Base-by-base conservation (phyloP, 129 eudicot genomes). In the Saposhnikovia divaricata region DNA sequence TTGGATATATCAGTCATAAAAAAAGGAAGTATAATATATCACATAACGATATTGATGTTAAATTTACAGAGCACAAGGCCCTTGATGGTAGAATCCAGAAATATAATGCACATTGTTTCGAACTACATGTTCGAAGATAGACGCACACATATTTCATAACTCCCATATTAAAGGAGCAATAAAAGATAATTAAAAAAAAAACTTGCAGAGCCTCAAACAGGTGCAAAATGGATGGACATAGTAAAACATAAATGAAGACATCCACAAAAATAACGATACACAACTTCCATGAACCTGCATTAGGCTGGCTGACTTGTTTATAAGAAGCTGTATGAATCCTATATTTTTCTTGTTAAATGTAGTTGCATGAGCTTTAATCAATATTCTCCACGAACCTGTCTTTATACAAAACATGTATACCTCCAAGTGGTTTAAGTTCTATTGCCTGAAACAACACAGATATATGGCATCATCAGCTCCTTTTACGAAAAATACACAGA, bases 401-500 rank as follows among this genome's bases (percentile, higher is more conserved):
- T 83, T 86, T 92, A 76, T 88, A 89, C 28, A 83, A 63, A 69
- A 79, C 70, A 82, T 94, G 98, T 23, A 87, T 37, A 55, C 97
- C 98, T 44, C 97, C 98, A 59, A 79, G 61, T 81, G 98, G 96
- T 74, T 90, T 86, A 46, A 88, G 89, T 85, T 87, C 88, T 23
- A 94, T 78, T 25, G 97, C 98, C 98, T 93, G 96, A 88, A 86
- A 48, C 7, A 77, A 78, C 45, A 77, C 50, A 61, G 68, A 6
- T 80, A 70, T 63, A 74, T 75, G 63, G 34, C 63, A 77, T 18
- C 8, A 16, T 83, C 75, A 86, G 69, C 37, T 43, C 76, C 80
- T 25, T 31, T 63, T n/a, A 14, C 51, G 27, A 73, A 74, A 72
- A 46, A 16, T 31, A 51, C 18, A 68, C 34, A 31, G 28, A 57